A percentile compares a stretch with the other conserved stretches of the same genome.
Conservation (phyloP, 257 asterid species). For the Nemophila menziesii region DNA sequence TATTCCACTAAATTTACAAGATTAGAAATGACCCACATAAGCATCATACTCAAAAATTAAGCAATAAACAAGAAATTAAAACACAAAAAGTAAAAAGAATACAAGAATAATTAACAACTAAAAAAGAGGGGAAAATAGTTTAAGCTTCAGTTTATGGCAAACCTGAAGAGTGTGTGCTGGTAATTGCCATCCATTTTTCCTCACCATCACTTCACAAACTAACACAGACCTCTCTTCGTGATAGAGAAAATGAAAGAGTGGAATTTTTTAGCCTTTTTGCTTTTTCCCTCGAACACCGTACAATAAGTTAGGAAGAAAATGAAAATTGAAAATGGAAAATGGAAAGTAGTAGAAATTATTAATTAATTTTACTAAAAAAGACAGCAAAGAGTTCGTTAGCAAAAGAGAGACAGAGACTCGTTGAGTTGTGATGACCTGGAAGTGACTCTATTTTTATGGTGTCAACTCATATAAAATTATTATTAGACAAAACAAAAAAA, state of each 20-base stretch:
- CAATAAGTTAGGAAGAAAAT: neutral
- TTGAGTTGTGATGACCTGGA: too few species aligned
- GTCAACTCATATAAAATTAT: too few species aligned
- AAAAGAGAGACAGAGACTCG: too few species aligned
- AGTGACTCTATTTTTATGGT: too few species aligned
- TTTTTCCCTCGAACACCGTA: neutral
- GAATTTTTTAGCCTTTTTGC: too few species aligned
- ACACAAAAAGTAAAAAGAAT: neutral
- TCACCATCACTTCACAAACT: conserved; percentile 53
- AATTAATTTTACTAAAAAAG: neutral
- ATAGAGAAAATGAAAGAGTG: neutral
- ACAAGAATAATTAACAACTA: neutral
- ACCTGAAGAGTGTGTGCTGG: conserved; percentile 99
- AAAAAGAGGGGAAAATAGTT: conserved; percentile 6
- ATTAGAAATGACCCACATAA: neutral
- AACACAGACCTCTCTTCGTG: neutral
- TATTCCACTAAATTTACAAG: neutral
- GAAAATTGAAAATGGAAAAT: neutral
- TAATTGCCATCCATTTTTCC: conserved; percentile 97
- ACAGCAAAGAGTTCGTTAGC: conserved; percentile 2
- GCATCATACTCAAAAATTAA: neutral
- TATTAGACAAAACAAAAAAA: too few species aligned
- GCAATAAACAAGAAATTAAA: neutral
- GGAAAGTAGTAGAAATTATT: neutral
- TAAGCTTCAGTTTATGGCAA: neutral